Evolutionary conservation across 148 eudicot species (phyloP).

Genomic region (Heliosperma pusillum): DNA sequence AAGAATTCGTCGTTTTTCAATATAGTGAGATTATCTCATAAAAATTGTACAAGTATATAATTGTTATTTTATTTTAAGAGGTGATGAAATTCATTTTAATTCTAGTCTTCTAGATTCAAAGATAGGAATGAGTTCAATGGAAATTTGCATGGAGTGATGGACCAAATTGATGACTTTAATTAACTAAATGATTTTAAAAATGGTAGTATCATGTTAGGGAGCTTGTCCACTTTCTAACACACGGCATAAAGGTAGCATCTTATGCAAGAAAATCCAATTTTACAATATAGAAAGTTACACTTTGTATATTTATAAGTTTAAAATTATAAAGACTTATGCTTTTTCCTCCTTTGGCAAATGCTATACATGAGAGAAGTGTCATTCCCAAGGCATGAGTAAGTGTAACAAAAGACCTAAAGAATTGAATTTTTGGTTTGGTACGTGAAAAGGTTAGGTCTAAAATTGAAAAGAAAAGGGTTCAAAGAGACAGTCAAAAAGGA

Average conservation of each 20-base stretch:
- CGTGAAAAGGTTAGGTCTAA: slow-evolving; percentile 32
- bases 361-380: slow-evolving; percentile 28
- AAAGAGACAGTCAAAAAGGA: slow-evolving; percentile 37
- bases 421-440: slow-evolving; percentile 25
- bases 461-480: slow-evolving; percentile 9
- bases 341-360: slow-evolving; percentile 19
- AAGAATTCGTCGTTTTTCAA: too few species aligned
- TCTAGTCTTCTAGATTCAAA: too few species aligned
- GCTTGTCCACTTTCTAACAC: slow-evolving; percentile 5
- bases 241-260: slow-evolving; percentile 2
- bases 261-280: slow-evolving; percentile 10
- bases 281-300: neutral
- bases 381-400: slow-evolving; percentile 23
- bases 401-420: slow-evolving; percentile 1
- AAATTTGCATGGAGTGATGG: neutral
- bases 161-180: neutral
- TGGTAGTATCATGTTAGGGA: neutral
- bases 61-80: too few species aligned
- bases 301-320: neutral
- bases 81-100: too few species aligned
- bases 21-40: too few species aligned
- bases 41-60: too few species aligned
- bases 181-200: neutral
- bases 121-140: neutral
- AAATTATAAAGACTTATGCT: neutral